phyloP scores from a whole-genome alignment of 208 protist genomes.

The Wallacemonas rigidus region DNA sequence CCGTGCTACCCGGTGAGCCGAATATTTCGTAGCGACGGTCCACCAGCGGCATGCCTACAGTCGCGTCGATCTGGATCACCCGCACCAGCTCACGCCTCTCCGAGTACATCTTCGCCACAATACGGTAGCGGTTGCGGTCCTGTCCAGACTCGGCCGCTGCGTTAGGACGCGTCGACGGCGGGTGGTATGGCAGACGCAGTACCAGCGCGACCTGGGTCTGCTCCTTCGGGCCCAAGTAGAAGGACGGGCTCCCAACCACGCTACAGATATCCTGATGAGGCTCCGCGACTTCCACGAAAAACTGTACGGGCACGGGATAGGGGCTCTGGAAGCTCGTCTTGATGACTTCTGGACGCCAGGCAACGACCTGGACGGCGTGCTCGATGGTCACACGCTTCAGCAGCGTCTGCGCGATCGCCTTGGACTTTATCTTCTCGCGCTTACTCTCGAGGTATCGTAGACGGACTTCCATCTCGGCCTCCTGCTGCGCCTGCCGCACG shows the following conservation, averaged over 20 bases:
- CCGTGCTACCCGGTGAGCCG: conserved; percentile 55
- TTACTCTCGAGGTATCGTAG: conserved; percentile 81
- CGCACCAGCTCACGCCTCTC: conserved; percentile 66
- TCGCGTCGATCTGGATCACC: conserved; percentile 58
- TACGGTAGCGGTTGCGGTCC: conserved; percentile 13
- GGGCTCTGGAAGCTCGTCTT: conserved; percentile 71
- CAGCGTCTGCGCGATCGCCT: conserved; percentile 70
- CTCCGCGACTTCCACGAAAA: conserved; percentile 66
- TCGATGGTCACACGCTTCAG: conserved; percentile 69
- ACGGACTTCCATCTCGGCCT: conserved; percentile 70
- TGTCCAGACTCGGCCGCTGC: not conserved
- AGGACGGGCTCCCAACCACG: conserved; percentile 37
- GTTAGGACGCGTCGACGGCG: not conserved
- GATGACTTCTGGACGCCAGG: conserved; percentile 66
- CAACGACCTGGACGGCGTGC: conserved; percentile 56
- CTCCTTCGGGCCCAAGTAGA: conserved; percentile 69
- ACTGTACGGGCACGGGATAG: conserved; percentile 60
- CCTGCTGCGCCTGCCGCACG: conserved; percentile 33
- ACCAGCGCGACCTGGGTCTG: conserved; percentile 55
- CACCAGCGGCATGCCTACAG: conserved; percentile 64
- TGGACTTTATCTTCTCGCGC: conserved; percentile 73
- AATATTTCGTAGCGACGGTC: conserved; percentile 88
- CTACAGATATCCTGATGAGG: conserved; percentile 28
- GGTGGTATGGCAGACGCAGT: conserved; percentile 40
- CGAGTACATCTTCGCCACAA: conserved; percentile 67